Percentiles rank a stretch among this genome's conserved stretches.
Conservation (phyloP, 257 asterid genomes). For the Capsicum chinense region DNA sequence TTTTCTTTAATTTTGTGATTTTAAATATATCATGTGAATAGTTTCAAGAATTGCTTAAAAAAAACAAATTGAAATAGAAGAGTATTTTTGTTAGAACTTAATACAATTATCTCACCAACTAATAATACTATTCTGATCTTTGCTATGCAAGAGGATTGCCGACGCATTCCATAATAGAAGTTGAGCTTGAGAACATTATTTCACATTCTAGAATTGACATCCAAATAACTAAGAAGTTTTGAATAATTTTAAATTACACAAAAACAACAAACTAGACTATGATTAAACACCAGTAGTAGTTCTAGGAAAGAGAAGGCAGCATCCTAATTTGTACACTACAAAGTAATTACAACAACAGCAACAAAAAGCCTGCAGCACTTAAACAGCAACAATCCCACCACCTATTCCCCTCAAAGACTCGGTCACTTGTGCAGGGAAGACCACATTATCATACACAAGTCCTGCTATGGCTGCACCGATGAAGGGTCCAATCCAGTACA, state of each 20-base stretch:
- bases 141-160: too few species aligned
- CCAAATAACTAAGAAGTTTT: not conserved
- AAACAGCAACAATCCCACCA: conserved; percentile 42
- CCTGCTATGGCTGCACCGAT: conserved; percentile 76
- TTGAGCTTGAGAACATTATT: not conserved
- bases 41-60: too few species aligned
- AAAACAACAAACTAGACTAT: not conserved
- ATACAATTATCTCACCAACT: too few species aligned
- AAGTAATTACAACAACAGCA: conserved; percentile 6
- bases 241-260: not conserved
- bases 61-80: too few species aligned
- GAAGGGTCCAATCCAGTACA: conserved; percentile 86
- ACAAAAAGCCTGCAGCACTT: not conserved
- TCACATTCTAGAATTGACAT: not conserved
- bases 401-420: conserved; percentile 48
- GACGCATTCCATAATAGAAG: not conserved
- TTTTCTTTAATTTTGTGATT: too few species aligned
- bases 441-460: conserved; percentile 65
- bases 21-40: too few species aligned
- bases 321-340: not conserved
- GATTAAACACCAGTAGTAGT: not conserved
- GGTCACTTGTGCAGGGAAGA: conserved; percentile 53
- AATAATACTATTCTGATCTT: too few species aligned
- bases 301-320: not conserved
- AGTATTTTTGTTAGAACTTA: too few species aligned